phyloP scores from a whole-genome alignment of 2,329 filamentous ascomycete species.

The Fusarium secorum region DNA sequence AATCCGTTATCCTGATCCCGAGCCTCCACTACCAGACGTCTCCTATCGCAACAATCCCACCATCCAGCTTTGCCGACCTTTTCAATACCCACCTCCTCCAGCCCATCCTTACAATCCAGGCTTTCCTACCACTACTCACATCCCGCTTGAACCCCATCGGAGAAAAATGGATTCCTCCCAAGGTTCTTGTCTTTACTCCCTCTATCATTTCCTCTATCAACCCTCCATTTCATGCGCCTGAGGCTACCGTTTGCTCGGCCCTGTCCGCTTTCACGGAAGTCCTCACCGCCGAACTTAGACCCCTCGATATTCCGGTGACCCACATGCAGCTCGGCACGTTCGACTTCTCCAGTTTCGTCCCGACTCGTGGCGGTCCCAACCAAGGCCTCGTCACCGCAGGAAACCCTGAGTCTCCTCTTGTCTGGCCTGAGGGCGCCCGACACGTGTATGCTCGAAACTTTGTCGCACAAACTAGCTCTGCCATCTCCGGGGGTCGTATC shows the following conservation, averaged over 20 bases:
- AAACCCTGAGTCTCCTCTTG: slow-evolving; percentile 57
- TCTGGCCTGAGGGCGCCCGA: slow-evolving; percentile 70
- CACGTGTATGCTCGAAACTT: slow-evolving; percentile 71
- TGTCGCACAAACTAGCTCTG: slow-evolving; percentile 61
- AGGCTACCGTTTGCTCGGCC: slow-evolving; percentile 85
- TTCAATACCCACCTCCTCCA: slow-evolving; percentile 92
- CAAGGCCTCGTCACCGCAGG: slow-evolving; percentile 54
- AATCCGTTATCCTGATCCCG: slow-evolving; percentile 84
- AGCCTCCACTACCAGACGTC: slow-evolving; percentile 81
- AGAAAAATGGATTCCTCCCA: slow-evolving; percentile 63
- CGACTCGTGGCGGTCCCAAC: slow-evolving; percentile 48
- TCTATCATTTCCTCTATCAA: slow-evolving; percentile 81
- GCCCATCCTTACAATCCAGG: slow-evolving; percentile 86
- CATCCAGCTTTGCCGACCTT: slow-evolving; percentile 85
- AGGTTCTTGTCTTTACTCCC: slow-evolving; percentile 80
- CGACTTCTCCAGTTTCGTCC: slow-evolving; percentile 76
- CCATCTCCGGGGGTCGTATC: slow-evolving; percentile 64
- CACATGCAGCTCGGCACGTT: slow-evolving; percentile 93
- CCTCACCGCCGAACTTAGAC: slow-evolving; percentile 78
- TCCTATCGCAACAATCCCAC: slow-evolving; percentile 84
- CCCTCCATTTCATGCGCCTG: slow-evolving; percentile 82
- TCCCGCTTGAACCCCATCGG: slow-evolving; percentile 63
- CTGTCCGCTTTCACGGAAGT: slow-evolving; percentile 87
- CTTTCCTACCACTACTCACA: slow-evolving; percentile 83
- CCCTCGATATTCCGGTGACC: slow-evolving; percentile 79